Percentiles rank a stretch among this genome's conserved stretches.
Conservation (phyloP, 2,329 filamentous ascomycete species). For the Aspergillus oerlinghausenensis region DNA sequence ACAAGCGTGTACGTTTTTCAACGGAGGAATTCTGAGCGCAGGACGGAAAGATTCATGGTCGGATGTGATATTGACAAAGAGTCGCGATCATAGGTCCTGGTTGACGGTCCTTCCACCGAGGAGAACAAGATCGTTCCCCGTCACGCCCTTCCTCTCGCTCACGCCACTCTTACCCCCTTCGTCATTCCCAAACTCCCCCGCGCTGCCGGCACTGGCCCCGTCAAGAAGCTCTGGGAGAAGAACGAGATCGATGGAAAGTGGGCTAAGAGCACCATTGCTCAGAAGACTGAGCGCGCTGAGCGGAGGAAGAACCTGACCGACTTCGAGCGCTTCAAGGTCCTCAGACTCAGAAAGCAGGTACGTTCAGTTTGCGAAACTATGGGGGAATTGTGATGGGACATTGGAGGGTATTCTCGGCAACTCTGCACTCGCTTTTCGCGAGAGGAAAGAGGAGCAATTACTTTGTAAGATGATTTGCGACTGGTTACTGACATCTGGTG, state of each 20-base stretch:
- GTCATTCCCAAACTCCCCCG: slow-evolving; percentile 82
- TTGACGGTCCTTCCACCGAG: slow-evolving; percentile 88
- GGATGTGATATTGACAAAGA: slow-evolving; percentile 18
- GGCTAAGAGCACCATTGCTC: slow-evolving; percentile 85
- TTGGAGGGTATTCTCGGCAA: not conserved
- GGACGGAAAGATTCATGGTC: slow-evolving; percentile 1
- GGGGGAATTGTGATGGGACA: not conserved
- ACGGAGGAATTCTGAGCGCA: slow-evolving; percentile 4
- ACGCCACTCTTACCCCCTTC: slow-evolving; percentile 84
- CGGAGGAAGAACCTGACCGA: slow-evolving; percentile 89
- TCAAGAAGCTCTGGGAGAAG: slow-evolving; percentile 89
- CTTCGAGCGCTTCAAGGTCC: slow-evolving; percentile 99
- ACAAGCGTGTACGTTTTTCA: slow-evolving; percentile 88
- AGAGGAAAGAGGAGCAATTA: not conserved
- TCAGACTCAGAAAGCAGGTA: slow-evolving; percentile 99
- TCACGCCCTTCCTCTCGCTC: slow-evolving; percentile 76
- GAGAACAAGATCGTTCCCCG: slow-evolving; percentile 76
- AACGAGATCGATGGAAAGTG: slow-evolving; percentile 89
- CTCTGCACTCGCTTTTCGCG: not conserved
- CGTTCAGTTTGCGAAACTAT: slow-evolving; percentile 27
- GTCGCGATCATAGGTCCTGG: slow-evolving; percentile 65
- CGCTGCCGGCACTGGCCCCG: slow-evolving; percentile 71
- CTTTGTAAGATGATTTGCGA: not conserved
- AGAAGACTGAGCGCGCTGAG: slow-evolving; percentile 82
- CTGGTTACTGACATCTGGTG: slow-evolving; percentile 14